These are phyloP conservation scores for Globisporangium megalacanthum DNA, from an alignment of 352 stramenopile genomes.

Conservation along the genomic window DNA sequence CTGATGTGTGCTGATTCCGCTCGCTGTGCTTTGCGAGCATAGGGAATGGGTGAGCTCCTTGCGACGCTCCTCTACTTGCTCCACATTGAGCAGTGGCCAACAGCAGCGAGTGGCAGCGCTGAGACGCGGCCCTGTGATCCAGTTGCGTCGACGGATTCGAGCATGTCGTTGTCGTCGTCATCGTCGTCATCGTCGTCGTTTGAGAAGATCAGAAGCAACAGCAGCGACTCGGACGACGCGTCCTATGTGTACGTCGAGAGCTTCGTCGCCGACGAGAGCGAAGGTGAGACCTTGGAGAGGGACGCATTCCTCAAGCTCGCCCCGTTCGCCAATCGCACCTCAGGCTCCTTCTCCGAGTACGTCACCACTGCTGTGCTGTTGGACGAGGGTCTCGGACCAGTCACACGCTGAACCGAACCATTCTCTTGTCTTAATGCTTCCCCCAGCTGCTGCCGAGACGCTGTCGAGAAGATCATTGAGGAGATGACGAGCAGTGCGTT, in stretches of 20 bases:
- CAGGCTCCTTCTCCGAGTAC: constrained; percentile 49
- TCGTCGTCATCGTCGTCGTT: constrained; percentile 10
- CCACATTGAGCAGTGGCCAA: constrained; percentile 60
- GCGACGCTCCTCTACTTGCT: constrained; percentile 67
- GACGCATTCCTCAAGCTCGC: constrained; percentile 33
- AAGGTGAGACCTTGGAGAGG: constrained; percentile 21
- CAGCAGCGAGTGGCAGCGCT: background rate
- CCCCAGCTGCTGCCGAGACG: constrained; percentile 46
- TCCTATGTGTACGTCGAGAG: constrained; percentile 73
- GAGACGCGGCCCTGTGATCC: constrained; percentile 7
- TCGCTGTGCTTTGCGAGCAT: background rate
- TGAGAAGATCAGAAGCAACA: constrained; percentile 16
- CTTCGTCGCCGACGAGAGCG: constrained; percentile 47
- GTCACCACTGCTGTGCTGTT: constrained; percentile 1
- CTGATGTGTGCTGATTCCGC: background rate
- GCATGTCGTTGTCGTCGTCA: constrained; percentile 1
- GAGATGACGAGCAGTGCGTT: constrained; percentile 39
- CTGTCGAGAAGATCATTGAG: constrained; percentile 41
- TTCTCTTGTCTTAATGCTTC: background rate
- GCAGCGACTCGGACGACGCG: constrained; percentile 40
- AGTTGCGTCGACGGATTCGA: background rate
- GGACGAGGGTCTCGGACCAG: too few species aligned
- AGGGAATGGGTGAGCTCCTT: constrained; percentile 76
- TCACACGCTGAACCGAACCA: background rate
- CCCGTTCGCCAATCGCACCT: constrained; percentile 36